These are phyloP conservation scores for Blastocystis sp. DNA, from an alignment of 352 stramenopile species.

Conservation along the genomic window DNA sequence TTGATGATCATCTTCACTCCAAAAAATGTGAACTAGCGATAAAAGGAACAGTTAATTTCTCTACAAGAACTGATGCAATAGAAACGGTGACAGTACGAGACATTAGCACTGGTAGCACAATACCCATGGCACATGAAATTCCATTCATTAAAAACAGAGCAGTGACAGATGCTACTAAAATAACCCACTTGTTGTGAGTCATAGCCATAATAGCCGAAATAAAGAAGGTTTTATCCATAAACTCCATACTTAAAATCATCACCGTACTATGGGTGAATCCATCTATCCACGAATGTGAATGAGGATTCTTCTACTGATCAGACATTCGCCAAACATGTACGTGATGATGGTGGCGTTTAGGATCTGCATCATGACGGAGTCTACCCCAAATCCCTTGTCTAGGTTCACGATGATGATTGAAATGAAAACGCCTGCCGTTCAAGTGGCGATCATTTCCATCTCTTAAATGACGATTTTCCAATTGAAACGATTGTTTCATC, in stretches of 20 bases:
- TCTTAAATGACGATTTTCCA: not conserved
- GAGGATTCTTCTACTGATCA: not conserved
- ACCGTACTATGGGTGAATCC: constrained; percentile 80
- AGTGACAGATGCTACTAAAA: constrained; percentile 85
- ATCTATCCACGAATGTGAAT: constrained; percentile 64
- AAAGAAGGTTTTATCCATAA: constrained; percentile 99
- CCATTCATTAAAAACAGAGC: constrained; percentile 93
- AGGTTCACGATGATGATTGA: not conserved
- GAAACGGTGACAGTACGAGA: constrained; percentile 64
- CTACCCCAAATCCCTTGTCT: not conserved
- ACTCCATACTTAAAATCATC: constrained; percentile 93
- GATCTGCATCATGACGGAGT: constrained; percentile 8
- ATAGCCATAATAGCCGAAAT: constrained; percentile 91
- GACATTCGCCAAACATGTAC: not conserved
- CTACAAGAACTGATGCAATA: constrained; percentile 5
- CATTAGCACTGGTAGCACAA: constrained; percentile 77
- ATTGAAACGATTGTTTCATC: not conserved
- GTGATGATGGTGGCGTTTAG: not conserved
- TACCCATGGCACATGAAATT: constrained; percentile 88
- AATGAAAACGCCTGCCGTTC: not conserved
- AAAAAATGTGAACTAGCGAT: constrained; percentile 74
- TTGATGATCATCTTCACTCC: constrained; percentile 74
- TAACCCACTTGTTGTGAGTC: constrained; percentile 85
- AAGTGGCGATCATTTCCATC: not conserved
- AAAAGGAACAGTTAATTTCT: not conserved